phyloP scores from a whole-genome alignment of 768 basidiomycete genomes.

The Ramaria rubella region DNA sequence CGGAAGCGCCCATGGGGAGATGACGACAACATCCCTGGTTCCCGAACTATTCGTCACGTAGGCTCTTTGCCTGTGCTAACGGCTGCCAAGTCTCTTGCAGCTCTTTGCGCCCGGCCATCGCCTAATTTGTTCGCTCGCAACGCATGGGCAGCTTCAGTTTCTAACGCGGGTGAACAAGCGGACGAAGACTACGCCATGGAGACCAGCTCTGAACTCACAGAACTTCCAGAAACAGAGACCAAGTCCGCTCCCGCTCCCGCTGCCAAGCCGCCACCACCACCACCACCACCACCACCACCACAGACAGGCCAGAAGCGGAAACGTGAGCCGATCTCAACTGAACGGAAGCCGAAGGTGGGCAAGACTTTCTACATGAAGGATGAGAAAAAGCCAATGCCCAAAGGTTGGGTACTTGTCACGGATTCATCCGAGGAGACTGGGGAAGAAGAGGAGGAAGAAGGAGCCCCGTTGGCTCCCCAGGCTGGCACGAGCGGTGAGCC shows the following conservation, averaged over 20 bases:
- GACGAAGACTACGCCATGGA: not conserved
- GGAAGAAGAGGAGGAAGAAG: slow-evolving; percentile 8
- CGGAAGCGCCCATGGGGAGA: not conserved
- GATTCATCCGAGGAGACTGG: slow-evolving; percentile 10
- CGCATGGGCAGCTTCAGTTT: not conserved
- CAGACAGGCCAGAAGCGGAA: slow-evolving; percentile 10
- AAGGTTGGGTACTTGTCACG: slow-evolving; percentile 9
- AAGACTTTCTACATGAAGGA: slow-evolving; percentile 7
- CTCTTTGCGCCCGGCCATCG: slow-evolving; percentile 6
- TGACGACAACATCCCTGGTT: not conserved
- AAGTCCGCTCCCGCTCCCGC: not conserved
- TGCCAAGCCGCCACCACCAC: not conserved
- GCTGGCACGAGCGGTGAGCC: not conserved
- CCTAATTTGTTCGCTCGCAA: slow-evolving; percentile 2
- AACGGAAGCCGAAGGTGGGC: slow-evolving; percentile 2
- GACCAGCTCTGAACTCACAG: not conserved
- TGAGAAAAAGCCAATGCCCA: slow-evolving; percentile 4
- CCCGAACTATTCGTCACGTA: slow-evolving; percentile 1
- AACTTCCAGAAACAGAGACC: not conserved
- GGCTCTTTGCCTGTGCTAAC: slow-evolving; percentile 1
- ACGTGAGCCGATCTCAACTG: not conserved
- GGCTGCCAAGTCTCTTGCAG: slow-evolving; percentile 2
- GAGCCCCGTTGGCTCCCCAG: not conserved
- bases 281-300: not conserved
- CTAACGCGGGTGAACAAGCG: not conserved